Base-by-base conservation (phyloP, 805 yeast species). In the Teunomyces atbi region DNA sequence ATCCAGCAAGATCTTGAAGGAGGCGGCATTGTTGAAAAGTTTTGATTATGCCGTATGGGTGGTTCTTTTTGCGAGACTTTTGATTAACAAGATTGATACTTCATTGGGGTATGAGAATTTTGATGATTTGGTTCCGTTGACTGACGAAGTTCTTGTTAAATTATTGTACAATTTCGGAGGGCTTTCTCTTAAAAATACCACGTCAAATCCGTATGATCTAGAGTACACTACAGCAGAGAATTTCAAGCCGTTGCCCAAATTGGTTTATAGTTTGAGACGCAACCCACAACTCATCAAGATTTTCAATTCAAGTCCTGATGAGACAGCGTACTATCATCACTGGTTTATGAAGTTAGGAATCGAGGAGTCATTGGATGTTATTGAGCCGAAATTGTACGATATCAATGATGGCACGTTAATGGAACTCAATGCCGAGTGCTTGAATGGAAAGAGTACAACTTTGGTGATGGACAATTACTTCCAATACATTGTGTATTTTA, bases 271-370 rank as follows among this genome's bases (percentile, higher is more conserved):
- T 44, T 58, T 73, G 45, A 54, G 73, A 41, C 59, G 64, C 43
- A 68, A 68, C 42, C 68, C 66, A 3, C 67, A 64, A 27, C 62
- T 74, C 23, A 52, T 72, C 6, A 55, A 62, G 33, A 64, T 68
- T 3, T 72, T 71, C 54, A 73, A 73, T 49, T 62, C 71, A 8
- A 66, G 72, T 42, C 78, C 78, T 0, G 78, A 74, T 45, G 78
- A 73, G 51, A 69, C 76, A n/a, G 71, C 76, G 11, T 64, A 51
- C 48, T 61, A 69, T 47, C 73, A 71, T 47, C 60, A 61, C 38
- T 55, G 64, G 59, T 68, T 68, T 35, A 44, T 61, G 40, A 57
- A 49, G 35, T 43, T 58, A 20, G 45, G 52, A 6, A 37, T 47
- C 11, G 50, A 54, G 3, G 42, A 43, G 5, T 59, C 73, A 1